Evolutionary conservation across 192 early-diverging fungal genomes (phyloP).

Genomic region (Coemansia sp.): DNA sequence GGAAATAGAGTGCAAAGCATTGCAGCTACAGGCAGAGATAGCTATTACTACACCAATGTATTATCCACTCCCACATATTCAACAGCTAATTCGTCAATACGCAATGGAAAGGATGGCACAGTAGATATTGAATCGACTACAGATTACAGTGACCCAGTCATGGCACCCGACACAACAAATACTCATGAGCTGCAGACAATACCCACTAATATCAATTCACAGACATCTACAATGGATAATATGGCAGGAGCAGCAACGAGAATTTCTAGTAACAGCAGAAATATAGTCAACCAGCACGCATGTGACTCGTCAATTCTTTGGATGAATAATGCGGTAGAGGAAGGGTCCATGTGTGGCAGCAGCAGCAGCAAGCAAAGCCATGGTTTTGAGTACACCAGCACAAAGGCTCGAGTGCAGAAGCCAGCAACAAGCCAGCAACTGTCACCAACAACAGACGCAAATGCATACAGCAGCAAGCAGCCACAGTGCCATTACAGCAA

Average conservation of each 20-base stretch:
- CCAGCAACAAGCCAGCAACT: background rate
- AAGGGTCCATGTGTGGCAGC: background rate
- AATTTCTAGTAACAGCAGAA: background rate
- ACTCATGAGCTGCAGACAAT: background rate
- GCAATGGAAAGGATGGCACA: background rate
- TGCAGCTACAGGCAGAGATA: conserved; percentile 38
- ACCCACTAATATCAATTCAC: conserved; percentile 3
- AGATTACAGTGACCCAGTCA: conserved; percentile 7
- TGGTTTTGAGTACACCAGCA: background rate
- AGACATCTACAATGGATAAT: background rate
- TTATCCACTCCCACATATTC: conserved; percentile 1
- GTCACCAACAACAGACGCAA: background rate
- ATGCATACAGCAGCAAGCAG: background rate
- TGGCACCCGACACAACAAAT: background rate
- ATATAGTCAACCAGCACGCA: conserved; percentile 5
- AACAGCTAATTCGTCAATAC: conserved; percentile 9
- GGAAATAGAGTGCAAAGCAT: conserved; percentile 34
- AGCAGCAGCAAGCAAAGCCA: background rate
- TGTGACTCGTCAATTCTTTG: conserved; percentile 44
- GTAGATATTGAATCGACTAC: conserved; percentile 3
- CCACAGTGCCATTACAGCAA: background rate
- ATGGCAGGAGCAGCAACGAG: background rate
- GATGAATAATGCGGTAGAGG: conserved; percentile 21
- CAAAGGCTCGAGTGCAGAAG: background rate
- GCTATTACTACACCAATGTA: background rate